These are phyloP conservation scores for Epichloe gansuensis DNA, from an alignment of 2,329 filamentous ascomycete genomes.

Conservation along the genomic window DNA sequence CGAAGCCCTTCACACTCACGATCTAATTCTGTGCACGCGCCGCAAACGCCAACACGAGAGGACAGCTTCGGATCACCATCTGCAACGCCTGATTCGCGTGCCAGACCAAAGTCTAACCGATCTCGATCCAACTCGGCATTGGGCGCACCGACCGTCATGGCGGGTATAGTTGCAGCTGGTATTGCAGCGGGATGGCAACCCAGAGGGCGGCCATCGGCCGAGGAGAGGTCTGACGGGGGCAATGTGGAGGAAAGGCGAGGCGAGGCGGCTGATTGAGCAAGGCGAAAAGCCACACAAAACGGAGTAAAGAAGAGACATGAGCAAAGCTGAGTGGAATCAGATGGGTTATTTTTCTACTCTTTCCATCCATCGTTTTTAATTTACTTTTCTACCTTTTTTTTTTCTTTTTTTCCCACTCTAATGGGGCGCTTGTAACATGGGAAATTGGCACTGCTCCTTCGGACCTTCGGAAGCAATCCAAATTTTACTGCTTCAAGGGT, in stretches of 20 bases:
- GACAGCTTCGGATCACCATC: slow-evolving; percentile 37
- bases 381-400: no score
- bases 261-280: slow-evolving; percentile 5
- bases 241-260: slow-evolving; percentile 7
- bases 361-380: not conserved
- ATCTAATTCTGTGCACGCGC: slow-evolving; percentile 48
- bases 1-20: slow-evolving; percentile 51
- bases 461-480: not conserved
- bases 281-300: slow-evolving; percentile 14
- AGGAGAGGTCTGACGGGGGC: slow-evolving; percentile 11
- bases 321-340: not conserved
- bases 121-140: slow-evolving; percentile 58
- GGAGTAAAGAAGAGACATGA: slow-evolving; percentile 8
- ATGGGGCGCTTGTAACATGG: not conserved
- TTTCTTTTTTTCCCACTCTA: no score
- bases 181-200: slow-evolving; percentile 69
- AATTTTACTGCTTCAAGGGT: not conserved
- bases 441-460: not conserved
- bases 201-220: slow-evolving; percentile 34
- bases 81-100: slow-evolving; percentile 47
- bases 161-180: slow-evolving; percentile 67
- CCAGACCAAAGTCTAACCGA: slow-evolving; percentile 53
- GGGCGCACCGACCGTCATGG: slow-evolving; percentile 66
- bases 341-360: slow-evolving; percentile 1
- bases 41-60: slow-evolving; percentile 49